Evolutionary conservation across 1,139 yeast species (phyloP).

Genomic region (Suhomyces chickasaworum): DNA sequence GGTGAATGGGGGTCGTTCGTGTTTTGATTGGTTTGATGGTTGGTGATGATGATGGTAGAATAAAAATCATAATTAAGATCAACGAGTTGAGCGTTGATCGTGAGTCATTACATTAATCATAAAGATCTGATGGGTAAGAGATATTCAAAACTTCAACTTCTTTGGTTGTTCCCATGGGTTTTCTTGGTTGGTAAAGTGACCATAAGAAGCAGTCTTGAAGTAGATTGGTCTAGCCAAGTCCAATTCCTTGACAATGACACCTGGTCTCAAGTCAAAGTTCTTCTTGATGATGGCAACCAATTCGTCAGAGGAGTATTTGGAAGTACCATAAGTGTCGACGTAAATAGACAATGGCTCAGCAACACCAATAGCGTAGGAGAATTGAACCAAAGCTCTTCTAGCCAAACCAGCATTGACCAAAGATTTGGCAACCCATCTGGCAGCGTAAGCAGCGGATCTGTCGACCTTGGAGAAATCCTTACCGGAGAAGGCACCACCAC

Average conservation of each 20-base stretch:
- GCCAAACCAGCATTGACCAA: constrained; percentile 93
- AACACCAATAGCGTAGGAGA: constrained; percentile 99
- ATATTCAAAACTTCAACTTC: constrained; percentile 67
- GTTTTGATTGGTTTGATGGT: constrained; percentile 2
- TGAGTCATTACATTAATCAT: constrained; percentile 53
- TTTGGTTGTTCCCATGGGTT: constrained; percentile 99
- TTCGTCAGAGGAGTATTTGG: constrained; percentile 83
- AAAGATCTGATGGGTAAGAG: constrained; percentile 25
- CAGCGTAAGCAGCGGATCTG: constrained; percentile 99
- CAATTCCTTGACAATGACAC: constrained; percentile 95
- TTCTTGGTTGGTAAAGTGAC: constrained; percentile 99
- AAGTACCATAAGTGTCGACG: constrained; percentile 98
- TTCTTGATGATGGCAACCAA: constrained; percentile 86
- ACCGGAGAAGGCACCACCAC: constrained; percentile 99
- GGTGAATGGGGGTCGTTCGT: constrained; percentile 5
- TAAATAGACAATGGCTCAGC: constrained; percentile 98
- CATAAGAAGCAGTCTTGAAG: constrained; percentile 98
- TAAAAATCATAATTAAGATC: constrained; percentile 21
- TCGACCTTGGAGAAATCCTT: constrained; percentile 99
- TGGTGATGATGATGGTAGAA: constrained; percentile 10
- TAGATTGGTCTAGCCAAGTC: constrained; percentile 98
- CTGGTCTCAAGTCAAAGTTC: constrained; percentile 99
- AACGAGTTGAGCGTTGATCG: constrained; percentile 59
- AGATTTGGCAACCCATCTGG: constrained; percentile 99
- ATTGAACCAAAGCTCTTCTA: constrained; percentile 96